These are phyloP conservation scores for Tranzscheliella williamsii DNA, from an alignment of 1,284 basidiomycete species.

Conservation along the genomic window DNA sequence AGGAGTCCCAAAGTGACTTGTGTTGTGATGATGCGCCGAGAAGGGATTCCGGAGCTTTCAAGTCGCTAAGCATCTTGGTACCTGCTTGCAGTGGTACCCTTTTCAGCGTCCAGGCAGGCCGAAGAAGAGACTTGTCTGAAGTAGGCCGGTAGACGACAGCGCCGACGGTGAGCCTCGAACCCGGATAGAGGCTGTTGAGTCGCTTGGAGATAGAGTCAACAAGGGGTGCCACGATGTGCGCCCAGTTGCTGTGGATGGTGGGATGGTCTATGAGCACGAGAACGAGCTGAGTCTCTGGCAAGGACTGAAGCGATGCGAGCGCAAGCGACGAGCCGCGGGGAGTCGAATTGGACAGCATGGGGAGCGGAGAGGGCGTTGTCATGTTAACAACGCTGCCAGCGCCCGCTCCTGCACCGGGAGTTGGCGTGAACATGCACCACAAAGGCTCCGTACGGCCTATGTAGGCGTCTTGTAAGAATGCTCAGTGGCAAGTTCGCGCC, in stretches of 20 bases:
- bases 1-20: background rate
- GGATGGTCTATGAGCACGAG: conserved; percentile 33
- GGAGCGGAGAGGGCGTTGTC: conserved; percentile 27
- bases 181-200: conserved; percentile 19
- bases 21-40: conserved; percentile 4
- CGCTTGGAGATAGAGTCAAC: conserved; percentile 22
- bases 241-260: conserved; percentile 19
- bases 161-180: conserved; percentile 25
- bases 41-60: conserved; percentile 8
- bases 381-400: conserved; percentile 11
- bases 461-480: no score
- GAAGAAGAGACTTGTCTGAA: conserved; percentile 18
- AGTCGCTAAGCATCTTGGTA: conserved; percentile 16
- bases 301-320: conserved; percentile 17
- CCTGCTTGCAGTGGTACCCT: conserved; percentile 12
- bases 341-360: conserved; percentile 19
- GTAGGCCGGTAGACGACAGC: conserved; percentile 26
- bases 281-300: conserved; percentile 34
- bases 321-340: conserved; percentile 18
- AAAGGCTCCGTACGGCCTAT: no score
- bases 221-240: conserved; percentile 18
- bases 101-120: conserved; percentile 17
- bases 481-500: no score
- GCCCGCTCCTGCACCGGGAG: conserved; percentile 11
- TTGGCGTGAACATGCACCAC: conserved; percentile 34